Evolutionary conservation across 2,329 filamentous ascomycete species (phyloP), one percentile per base, ranked within the genome.

Genomic region (Pestalotiopsis sp.): DNA sequence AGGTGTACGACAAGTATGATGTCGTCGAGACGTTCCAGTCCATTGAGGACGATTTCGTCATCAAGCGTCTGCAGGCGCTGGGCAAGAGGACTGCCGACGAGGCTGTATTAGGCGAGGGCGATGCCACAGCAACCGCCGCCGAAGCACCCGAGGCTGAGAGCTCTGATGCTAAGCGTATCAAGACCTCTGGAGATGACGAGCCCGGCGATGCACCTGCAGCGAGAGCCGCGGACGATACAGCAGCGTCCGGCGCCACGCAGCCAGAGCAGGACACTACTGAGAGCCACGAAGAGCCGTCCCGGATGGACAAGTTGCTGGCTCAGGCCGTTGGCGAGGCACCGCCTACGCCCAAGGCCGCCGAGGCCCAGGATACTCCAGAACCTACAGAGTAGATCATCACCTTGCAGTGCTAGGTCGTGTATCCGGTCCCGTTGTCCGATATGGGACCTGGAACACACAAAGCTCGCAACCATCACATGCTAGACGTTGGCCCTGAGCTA

Each of bases 1-100:
- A 85, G 31, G 83, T 89, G 66, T 74, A 73, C 61, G 72, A 83
- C 65, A 74, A 74, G 45, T 69, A 76, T 64, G 69, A 68, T 56
- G 70, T 78, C 45, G 75, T 78, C 68, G 76, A 78, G 67, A 74
- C 75, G 4, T 78, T 79, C 56, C 70, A 74, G 64, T 59, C 71
- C 45, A 72, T 78, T 17, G 73, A 73, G 58, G 72, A 73, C 45
- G 70, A 72, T 65, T 69, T 76, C 27, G 67, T 70, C 25, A 56
- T 70, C 41, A 68, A 66, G 49, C 65, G 70, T 68, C 69, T 71
- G 67, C 69, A 70, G 59, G 59, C 66, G n/a, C 65, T 69, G 38
- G 66, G 62, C 45, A 69, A 67, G 70, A 69, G 67, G 56, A 60
- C 57, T 49, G 57, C 63, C 45, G 65, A 66, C 52, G 60, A 65